Evolutionary conservation across 2,329 filamentous ascomycete genomes (phyloP).

Genomic region (Claviceps maximensis): DNA sequence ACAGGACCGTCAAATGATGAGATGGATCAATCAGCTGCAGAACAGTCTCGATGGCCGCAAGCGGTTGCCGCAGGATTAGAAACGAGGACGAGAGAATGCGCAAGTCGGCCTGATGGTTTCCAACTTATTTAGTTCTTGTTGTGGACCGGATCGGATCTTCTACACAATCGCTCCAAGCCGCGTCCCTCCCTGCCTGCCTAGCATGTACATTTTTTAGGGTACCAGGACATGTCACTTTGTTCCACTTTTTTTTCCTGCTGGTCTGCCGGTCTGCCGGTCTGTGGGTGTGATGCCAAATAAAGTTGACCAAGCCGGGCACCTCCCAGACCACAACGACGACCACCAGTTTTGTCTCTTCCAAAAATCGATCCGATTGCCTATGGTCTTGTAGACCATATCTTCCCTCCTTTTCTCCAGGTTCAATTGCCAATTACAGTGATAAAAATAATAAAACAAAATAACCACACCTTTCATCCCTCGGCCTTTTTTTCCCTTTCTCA

Average conservation of each 20-base stretch:
- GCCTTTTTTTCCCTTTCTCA: neutral
- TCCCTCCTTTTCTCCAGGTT: neutral
- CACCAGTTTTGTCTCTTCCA: neutral
- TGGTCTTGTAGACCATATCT: neutral
- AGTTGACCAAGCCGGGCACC: neutral
- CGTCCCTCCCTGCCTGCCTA: neutral
- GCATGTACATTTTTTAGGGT: neutral
- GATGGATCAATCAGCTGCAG: no score
- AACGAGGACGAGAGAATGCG: no score
- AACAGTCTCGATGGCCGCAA: no score
- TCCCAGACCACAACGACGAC: neutral
- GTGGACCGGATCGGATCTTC: no score
- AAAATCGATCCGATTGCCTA: neutral
- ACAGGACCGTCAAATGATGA: no score
- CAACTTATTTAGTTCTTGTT: no score
- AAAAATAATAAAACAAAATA: neutral
- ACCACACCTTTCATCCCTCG: neutral
- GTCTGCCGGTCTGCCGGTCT: neutral
- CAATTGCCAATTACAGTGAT: neutral
- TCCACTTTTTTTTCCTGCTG: neutral
- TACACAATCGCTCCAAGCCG: no score
- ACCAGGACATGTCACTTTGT: neutral
- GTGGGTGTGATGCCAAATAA: neutral
- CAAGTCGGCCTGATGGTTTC: no score
- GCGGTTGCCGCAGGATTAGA: no score